Percentiles rank a stretch among this genome's conserved stretches.
phyloP scores from a whole-genome alignment of 495 filamentous ascomycete species.

The Hyaloscypha variabilis region DNA sequence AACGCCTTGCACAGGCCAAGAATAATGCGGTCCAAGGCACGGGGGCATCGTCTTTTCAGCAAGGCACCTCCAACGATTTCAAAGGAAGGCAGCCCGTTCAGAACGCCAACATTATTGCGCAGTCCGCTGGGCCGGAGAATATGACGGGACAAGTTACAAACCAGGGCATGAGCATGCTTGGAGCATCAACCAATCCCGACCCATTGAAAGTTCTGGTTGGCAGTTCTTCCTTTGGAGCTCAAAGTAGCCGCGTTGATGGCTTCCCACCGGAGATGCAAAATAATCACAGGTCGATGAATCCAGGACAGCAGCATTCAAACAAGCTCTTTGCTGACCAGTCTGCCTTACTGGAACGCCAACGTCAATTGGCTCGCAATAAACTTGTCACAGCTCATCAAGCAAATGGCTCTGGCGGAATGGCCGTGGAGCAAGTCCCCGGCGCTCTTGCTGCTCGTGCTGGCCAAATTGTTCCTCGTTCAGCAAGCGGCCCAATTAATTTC shows the following conservation, averaged over 20 bases:
- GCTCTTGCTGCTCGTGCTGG: not conserved
- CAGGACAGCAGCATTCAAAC: not conserved
- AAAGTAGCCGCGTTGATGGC: not conserved
- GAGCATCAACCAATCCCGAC: not conserved
- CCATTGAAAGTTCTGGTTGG: not conserved
- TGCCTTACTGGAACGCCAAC: not conserved
- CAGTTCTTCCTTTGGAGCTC: not conserved
- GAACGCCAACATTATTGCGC: too few relatives aligned
- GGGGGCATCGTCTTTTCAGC: too few relatives aligned
- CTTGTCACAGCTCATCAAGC: too few relatives aligned
- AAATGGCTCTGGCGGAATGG: not conserved
- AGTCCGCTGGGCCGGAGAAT: too few relatives aligned
- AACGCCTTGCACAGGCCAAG: too few relatives aligned
- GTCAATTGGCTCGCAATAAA: not conserved
- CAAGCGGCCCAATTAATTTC: not conserved
- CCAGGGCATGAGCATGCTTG: not conserved
- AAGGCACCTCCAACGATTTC: not conserved
- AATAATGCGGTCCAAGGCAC: too few relatives aligned
- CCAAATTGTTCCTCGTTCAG: not conserved
- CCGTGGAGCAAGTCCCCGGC: not conserved
- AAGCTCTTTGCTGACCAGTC: not conserved
- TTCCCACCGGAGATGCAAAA: not conserved
- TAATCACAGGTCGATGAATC: not conserved
- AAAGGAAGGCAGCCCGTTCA: too few relatives aligned
- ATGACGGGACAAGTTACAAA: too few relatives aligned